Evolutionary conservation across 2,329 filamentous ascomycete species (phyloP).

Genomic region (Colletotrichum abscissum): DNA sequence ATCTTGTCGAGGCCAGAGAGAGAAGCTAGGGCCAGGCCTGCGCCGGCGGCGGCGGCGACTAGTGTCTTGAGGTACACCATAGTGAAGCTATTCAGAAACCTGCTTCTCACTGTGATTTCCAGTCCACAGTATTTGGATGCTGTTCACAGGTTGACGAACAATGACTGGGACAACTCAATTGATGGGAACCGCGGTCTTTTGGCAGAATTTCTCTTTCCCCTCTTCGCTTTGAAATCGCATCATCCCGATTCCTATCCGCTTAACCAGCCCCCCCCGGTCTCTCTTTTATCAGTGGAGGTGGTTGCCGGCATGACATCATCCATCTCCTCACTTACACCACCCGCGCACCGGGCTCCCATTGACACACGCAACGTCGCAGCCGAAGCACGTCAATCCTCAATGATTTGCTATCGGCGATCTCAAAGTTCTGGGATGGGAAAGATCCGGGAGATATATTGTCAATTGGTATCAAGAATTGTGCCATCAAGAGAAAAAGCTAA

Average conservation of each 20-base stretch:
- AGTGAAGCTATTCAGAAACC: neutral
- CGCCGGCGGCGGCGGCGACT: neutral
- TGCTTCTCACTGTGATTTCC: neutral
- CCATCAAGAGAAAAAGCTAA: neutral
- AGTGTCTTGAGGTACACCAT: conserved; percentile 18
- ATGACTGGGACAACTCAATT: fast-evolving
- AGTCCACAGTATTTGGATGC: neutral
- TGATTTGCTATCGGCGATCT: neutral
- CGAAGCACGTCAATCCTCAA: neutral
- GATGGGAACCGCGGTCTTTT: neutral
- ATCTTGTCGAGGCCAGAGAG: conserved; percentile 19
- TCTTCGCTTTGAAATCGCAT: conserved; percentile 19
- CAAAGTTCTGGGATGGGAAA: neutral
- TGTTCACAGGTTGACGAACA: neutral
- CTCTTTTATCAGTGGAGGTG: neutral
- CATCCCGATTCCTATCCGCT: neutral
- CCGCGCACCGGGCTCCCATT: neutral
- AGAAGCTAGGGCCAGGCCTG: conserved; percentile 21
- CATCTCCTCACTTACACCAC: conserved; percentile 31
- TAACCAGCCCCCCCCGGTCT: neutral
- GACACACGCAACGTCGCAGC: conserved; percentile 25
- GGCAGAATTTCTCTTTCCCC: neutral
- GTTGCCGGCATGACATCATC: conserved; percentile 26
- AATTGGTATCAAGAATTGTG: neutral
- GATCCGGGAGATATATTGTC: neutral